A percentile compares a stretch with the other conserved stretches of the same genome.
phyloP scores from a whole-genome alignment of 306 rosid genomes.

The Abrus pulchellus region DNA sequence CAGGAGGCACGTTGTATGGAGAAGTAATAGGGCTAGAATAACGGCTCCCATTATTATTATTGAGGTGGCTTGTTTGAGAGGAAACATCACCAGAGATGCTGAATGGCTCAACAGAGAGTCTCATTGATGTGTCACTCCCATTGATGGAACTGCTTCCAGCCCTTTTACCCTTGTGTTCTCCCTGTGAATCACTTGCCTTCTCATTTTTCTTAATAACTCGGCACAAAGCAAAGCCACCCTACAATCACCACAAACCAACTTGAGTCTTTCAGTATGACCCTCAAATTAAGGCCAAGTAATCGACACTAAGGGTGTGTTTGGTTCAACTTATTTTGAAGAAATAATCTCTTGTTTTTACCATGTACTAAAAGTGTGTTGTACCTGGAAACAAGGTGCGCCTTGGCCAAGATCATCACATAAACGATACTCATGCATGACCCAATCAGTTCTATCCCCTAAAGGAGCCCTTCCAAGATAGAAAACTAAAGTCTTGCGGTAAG shows the following conservation, averaged over 20 bases:
- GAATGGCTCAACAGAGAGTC: constrained; percentile 49
- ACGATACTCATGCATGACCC: constrained; percentile 98
- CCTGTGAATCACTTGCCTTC: constrained; percentile 52
- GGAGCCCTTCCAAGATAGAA: constrained; percentile 95
- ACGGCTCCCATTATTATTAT: constrained; percentile 51
- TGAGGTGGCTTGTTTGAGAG: constrained; percentile 56
- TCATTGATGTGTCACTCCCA: constrained; percentile 54
- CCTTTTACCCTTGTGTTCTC: constrained; percentile 57
- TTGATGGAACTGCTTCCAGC: constrained; percentile 54
- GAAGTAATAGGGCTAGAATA: constrained; percentile 60
- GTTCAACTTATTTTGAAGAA: no score
- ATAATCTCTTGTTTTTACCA: no score
- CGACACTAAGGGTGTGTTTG: neutral
- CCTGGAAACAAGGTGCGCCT: constrained; percentile 69
- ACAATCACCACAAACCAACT: constrained; percentile 13
- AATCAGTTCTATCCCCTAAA: constrained; percentile 80
- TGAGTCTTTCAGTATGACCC: constrained; percentile 19
- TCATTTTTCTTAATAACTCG: constrained; percentile 85
- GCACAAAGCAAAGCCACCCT: constrained; percentile 89
- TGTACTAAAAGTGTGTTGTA: constrained; percentile 23
- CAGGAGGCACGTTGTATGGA: constrained; percentile 57
- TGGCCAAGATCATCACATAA: constrained; percentile 62
- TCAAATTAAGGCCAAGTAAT: constrained; percentile 3
- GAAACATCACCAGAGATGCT: constrained; percentile 58
- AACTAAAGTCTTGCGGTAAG: constrained; percentile 85